Percentiles rank a stretch among this genome's conserved stretches.
Conservation (phyloP, 1,284 basidiomycete species). For the Microbotryum lychnidis-dioicae region DNA sequence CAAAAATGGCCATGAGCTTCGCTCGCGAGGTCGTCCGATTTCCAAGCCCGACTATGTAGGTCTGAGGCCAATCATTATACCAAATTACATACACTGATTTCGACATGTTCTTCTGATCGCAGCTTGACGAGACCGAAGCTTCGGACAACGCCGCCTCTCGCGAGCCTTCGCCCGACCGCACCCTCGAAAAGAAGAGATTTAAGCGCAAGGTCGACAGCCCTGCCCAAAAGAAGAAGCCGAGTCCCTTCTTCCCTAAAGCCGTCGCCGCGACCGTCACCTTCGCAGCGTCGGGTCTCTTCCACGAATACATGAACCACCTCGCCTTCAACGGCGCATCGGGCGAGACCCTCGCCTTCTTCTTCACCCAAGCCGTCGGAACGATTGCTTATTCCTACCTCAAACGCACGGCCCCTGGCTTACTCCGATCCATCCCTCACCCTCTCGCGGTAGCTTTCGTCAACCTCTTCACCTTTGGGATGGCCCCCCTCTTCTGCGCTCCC, state of each 20-base stretch:
- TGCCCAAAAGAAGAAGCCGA: background rate
- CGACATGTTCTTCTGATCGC: background rate
- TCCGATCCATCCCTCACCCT: background rate
- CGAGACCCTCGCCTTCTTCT: background rate
- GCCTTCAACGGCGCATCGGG: slow-evolving; percentile 4
- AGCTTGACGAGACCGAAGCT: slow-evolving; percentile 3
- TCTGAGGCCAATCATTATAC: background rate
- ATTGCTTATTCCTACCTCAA: slow-evolving; percentile 1
- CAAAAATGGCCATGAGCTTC: background rate
- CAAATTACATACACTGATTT: background rate
- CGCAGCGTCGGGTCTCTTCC: slow-evolving; percentile 1
- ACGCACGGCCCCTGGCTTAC: background rate
- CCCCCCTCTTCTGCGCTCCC: background rate
- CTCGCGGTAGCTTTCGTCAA: background rate
- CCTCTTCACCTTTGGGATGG: slow-evolving; percentile 1
- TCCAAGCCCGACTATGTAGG: background rate
- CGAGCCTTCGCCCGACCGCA: background rate
- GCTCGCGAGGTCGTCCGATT: background rate
- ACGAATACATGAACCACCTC: slow-evolving; percentile 10
- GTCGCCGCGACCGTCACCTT: slow-evolving; percentile 1
- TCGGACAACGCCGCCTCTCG: background rate
- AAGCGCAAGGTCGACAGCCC: background rate
- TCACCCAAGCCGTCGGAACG: background rate
- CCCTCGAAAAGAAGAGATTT: background rate
- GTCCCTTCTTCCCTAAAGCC: slow-evolving; percentile 4